phyloP scores from a whole-genome alignment of 2,329 filamentous ascomycete genomes.

The Beauveria scarabaeidicola region DNA sequence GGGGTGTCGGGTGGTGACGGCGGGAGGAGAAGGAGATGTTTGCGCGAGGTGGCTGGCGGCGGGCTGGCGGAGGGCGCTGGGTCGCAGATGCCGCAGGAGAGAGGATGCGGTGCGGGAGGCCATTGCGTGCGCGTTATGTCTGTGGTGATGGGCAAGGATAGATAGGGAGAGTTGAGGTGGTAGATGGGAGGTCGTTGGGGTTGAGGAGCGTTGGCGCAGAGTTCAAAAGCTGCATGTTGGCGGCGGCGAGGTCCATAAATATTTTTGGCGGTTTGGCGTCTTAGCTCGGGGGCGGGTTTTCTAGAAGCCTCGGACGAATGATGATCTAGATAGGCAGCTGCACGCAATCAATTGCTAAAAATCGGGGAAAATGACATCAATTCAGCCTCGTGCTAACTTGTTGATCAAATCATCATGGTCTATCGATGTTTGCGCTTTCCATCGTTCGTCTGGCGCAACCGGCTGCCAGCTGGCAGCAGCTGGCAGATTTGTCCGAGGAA shows the following conservation, averaged over 20 bases:
- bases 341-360: too few relatives aligned
- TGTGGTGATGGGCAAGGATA: slow-evolving; percentile 5
- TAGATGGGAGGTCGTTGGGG: background rate
- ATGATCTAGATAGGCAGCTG: background rate
- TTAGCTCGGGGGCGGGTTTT: background rate
- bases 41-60: slow-evolving; percentile 7
- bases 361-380: background rate
- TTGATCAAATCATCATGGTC: too few relatives aligned
- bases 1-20: slow-evolving; percentile 11
- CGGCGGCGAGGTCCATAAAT: slow-evolving; percentile 4
- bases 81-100: slow-evolving; percentile 14
- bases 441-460: background rate
- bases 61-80: slow-evolving; percentile 9
- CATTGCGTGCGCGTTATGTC: slow-evolving; percentile 17
- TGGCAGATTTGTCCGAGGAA: background rate
- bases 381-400: background rate
- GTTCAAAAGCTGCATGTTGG: background rate
- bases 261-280: slow-evolving; percentile 2
- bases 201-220: background rate
- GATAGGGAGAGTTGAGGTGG: background rate
- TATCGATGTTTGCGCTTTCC: slow-evolving; percentile 6
- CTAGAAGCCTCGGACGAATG: background rate
- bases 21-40: slow-evolving; percentile 6
- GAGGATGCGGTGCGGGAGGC: slow-evolving; percentile 19
- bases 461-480: background rate